Base-by-base conservation (phyloP, 2,329 filamentous ascomycete species). In the Apiospora malaysiana region DNA sequence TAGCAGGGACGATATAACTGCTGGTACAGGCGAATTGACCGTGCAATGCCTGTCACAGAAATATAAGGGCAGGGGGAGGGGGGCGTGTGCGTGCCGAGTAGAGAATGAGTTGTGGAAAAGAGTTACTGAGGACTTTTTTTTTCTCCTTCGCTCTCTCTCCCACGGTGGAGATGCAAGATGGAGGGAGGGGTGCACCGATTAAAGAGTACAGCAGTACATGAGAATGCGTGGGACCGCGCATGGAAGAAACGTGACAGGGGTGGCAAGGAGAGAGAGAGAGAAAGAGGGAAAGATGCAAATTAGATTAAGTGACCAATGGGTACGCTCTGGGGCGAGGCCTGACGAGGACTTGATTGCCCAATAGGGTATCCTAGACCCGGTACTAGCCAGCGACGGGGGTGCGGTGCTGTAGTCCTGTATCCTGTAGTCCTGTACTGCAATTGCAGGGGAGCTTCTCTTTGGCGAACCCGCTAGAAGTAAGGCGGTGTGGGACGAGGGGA, bases 261-360 rank as follows among this genome's bases (percentile, higher is more conserved):
- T 74, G 76, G 75, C 74, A 71, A 75, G 74, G 72, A 78, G 78
- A 32, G 32, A 78, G 78, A 32, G 32, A 32, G 32, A 32, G 32
- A 32, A 32, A 32, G 32, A 32, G 32, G 32, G 32, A 45, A 77
- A 75, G 78, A 81, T 81, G 82, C 81, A 82, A 83, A 82, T 83
- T 82, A 82, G 81, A 88, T 87, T 83, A 85, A 83, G 79, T 81
- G 81, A 75, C 86, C 86, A 88, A 88, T 88, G 81, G 82, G 77
- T 77, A 78, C 72, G 73, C 70, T 66, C 72, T 68, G 76, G 72
- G 68, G 72, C 80, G 79, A 79, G 79, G 79, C 80, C 63, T 81
- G 80, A 82, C 82, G 80, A 79, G 80, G 82, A 80, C 80, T 77
- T 78, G 81, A 76, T 79, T 85, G 82, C 85, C 86, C 83, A 87